A percentile compares a stretch with the other conserved stretches of the same genome.
phyloP scores from a whole-genome alignment of 1,284 basidiomycete species.

The Ganoderma multipileum region DNA sequence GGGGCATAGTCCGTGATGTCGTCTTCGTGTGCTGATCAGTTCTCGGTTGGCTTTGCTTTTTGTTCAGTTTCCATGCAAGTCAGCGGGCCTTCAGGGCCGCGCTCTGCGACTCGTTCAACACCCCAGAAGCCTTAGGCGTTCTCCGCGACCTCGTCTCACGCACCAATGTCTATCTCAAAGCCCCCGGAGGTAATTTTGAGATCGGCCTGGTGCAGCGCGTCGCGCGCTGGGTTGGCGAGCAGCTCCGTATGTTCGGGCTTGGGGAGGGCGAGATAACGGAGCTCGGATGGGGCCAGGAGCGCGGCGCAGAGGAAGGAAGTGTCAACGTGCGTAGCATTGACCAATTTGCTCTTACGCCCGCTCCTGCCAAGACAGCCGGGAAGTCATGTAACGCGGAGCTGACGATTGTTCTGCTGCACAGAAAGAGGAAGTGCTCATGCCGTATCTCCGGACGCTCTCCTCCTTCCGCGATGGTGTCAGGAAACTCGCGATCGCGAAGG shows the following conservation, averaged over 20 bases:
- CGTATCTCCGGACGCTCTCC: conserved; percentile 87
- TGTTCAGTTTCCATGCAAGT: conserved; percentile 71
- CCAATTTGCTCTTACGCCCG: conserved; percentile 2
- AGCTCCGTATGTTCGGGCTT: conserved; percentile 95
- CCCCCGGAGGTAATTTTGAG: conserved; percentile 67
- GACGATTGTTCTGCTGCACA: conserved; percentile 39
- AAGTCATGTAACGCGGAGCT: background rate
- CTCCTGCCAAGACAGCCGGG: background rate
- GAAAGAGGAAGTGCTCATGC: conserved; percentile 89
- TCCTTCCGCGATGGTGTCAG: conserved; percentile 93
- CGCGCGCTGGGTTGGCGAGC: conserved; percentile 86
- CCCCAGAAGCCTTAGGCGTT: conserved; percentile 81
- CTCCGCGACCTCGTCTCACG: conserved; percentile 88
- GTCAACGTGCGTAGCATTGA: conserved; percentile 60
- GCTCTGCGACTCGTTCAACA: conserved; percentile 98
- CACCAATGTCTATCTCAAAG: conserved; percentile 89
- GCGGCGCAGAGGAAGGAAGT: conserved; percentile 45
- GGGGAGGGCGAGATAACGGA: conserved; percentile 78
- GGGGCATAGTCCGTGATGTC: background rate
- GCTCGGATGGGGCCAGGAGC: conserved; percentile 77
- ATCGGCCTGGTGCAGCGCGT: conserved; percentile 76
- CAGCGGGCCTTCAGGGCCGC: conserved; percentile 88
- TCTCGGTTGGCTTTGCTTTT: background rate
- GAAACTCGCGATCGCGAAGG: conserved; percentile 79
- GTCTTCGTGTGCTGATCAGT: conserved; percentile 15